These are phyloP conservation scores for Blastobotrys capitulatus DNA, from an alignment of 1,139 yeast genomes.

Conservation along the genomic window DNA sequence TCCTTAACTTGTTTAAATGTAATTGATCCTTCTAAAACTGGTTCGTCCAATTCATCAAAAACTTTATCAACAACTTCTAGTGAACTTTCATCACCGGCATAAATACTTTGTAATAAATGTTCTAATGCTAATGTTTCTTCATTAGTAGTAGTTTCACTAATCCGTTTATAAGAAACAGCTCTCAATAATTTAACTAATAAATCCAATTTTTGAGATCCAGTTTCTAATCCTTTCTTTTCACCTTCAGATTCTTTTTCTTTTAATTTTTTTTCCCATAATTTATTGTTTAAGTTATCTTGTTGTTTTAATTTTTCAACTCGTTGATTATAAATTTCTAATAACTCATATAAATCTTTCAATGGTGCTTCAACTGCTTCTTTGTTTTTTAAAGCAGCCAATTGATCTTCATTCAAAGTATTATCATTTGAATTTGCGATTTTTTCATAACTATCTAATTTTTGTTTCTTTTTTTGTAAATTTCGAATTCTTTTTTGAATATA, in stretches of 20 bases:
- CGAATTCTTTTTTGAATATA: constrained; percentile 34
- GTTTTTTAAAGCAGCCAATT: constrained; percentile 30
- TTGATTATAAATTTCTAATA: constrained; percentile 25
- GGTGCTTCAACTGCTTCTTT: constrained; percentile 36
- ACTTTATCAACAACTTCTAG: constrained; percentile 31
- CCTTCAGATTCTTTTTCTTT: constrained; percentile 19
- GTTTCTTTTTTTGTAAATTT: constrained; percentile 35
- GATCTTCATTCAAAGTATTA: constrained; percentile 32
- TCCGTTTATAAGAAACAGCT: constrained; percentile 33
- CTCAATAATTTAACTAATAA: constrained; percentile 31
- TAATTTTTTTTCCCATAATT: constrained; percentile 14
- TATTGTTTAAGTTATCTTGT: constrained; percentile 16
- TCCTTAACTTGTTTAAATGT: constrained; percentile 23
- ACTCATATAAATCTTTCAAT: constrained; percentile 33
- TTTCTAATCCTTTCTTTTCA: constrained; percentile 20
- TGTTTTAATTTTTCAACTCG: constrained; percentile 15
- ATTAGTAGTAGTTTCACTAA: constrained; percentile 21
- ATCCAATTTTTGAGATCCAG: constrained; percentile 24
- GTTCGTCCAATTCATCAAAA: constrained; percentile 24
- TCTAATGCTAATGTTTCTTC: constrained; percentile 31
- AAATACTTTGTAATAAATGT: constrained; percentile 29
- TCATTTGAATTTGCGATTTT: constrained; percentile 27
- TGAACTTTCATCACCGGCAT: constrained; percentile 32
- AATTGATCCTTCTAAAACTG: constrained; percentile 25
- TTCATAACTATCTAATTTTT: constrained; percentile 33